Evolutionary conservation across 2,329 filamentous ascomycete species (phyloP).

Genomic region (Xylaria hypoxylon): DNA sequence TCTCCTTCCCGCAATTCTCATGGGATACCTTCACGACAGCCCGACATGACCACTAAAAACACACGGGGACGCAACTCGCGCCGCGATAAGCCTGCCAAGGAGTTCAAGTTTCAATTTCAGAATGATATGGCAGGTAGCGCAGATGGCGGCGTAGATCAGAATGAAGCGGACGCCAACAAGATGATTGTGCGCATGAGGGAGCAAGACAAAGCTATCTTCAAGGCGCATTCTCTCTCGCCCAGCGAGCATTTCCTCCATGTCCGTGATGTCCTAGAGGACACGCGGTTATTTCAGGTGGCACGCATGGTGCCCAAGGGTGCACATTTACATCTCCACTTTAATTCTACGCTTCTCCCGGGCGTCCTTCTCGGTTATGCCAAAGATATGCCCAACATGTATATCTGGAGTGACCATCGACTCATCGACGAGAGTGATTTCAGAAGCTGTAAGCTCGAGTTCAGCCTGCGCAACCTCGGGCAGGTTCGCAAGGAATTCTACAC

Average conservation of each 20-base stretch:
- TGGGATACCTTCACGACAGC: constrained; percentile 27
- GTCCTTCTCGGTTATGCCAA: constrained; percentile 68
- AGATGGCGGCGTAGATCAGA: constrained; percentile 26
- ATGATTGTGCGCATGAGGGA: constrained; percentile 31
- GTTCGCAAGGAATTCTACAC: constrained; percentile 60
- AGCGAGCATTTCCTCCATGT: constrained; percentile 71
- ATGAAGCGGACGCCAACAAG: constrained; percentile 23
- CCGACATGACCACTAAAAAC: constrained; percentile 34
- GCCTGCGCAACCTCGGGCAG: constrained; percentile 51
- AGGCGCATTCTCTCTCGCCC: constrained; percentile 38
- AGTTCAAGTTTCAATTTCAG: constrained; percentile 41
- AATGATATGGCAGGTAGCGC: constrained; percentile 35
- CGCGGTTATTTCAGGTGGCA: constrained; percentile 68
- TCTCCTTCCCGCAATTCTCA: constrained; percentile 31
- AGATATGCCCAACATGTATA: constrained; percentile 74
- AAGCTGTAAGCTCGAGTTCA: constrained; percentile 72
- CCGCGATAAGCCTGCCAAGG: constrained; percentile 4
- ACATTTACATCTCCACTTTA: constrained; percentile 82
- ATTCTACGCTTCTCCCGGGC: constrained; percentile 73
- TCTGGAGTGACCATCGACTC: constrained; percentile 70
- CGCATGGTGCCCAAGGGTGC: constrained; percentile 75
- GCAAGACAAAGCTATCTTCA: constrained; percentile 40
- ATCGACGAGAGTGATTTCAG: constrained; percentile 57
- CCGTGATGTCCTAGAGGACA: constrained; percentile 64
- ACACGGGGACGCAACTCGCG: neutral